These are phyloP conservation scores for Xanthoparmelia taractica DNA, from an alignment of 495 filamentous ascomycete genomes.

Conservation along the genomic window DNA sequence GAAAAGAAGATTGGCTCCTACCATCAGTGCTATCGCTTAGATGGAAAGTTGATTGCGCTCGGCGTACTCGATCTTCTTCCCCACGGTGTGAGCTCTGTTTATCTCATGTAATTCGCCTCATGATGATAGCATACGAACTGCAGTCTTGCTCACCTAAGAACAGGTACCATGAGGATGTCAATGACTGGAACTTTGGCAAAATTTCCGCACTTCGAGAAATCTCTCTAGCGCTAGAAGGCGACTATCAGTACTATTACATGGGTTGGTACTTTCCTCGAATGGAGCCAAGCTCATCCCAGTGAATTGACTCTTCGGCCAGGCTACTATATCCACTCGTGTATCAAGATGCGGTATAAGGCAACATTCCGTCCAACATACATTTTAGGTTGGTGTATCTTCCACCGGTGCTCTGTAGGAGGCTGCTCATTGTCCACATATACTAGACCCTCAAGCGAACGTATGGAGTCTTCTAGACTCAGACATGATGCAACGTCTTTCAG, in stretches of 20 bases:
- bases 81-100: slow-evolving; percentile 82
- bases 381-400: slow-evolving; percentile 42
- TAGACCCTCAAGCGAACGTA: slow-evolving; percentile 62
- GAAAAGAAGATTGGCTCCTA: slow-evolving; percentile 72
- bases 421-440: slow-evolving; percentile 14
- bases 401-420: neutral
- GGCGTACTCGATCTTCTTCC: slow-evolving; percentile 85
- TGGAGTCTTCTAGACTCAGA: slow-evolving; percentile 73
- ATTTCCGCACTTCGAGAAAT: slow-evolving; percentile 81
- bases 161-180: slow-evolving; percentile 73
- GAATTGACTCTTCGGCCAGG: slow-evolving; percentile 32
- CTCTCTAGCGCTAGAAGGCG: slow-evolving; percentile 63
- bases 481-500: slow-evolving; percentile 54
- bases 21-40: slow-evolving; percentile 90
- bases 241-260: slow-evolving; percentile 71
- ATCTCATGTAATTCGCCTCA: slow-evolving; percentile 58
- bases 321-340: slow-evolving; percentile 64
- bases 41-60: slow-evolving; percentile 80
- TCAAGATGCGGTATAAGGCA: slow-evolving; percentile 86
- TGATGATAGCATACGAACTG: neutral
- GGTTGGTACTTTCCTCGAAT: slow-evolving; percentile 45
- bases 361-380: slow-evolving; percentile 77
- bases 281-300: slow-evolving; percentile 5
- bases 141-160: slow-evolving; percentile 1
- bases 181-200: slow-evolving; percentile 77